A percentile compares a stretch with the other conserved stretches of the same genome.
Evolutionary conservation across 805 yeast species (phyloP).

Genomic region (Candida insectorum): DNA sequence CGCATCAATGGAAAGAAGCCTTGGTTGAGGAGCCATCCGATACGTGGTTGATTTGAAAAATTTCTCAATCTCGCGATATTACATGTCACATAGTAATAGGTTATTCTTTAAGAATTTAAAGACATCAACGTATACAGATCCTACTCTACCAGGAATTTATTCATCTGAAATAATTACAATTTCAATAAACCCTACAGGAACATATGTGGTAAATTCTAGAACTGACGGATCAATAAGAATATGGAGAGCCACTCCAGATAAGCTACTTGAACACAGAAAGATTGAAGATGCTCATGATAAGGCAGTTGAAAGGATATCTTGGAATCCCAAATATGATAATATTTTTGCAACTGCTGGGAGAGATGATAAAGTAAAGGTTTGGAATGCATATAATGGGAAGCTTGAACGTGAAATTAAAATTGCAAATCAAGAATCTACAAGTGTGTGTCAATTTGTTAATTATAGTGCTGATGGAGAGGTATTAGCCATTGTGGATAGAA

Average conservation of each 20-base stretch:
- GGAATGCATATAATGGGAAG: slow-evolving; percentile 40
- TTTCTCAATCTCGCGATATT: background rate
- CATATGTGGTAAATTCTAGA: slow-evolving; percentile 40
- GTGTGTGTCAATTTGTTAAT: slow-evolving; percentile 18
- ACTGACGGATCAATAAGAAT: slow-evolving; percentile 42
- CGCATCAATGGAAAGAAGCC: slow-evolving; percentile 71
- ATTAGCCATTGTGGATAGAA: slow-evolving; percentile 42
- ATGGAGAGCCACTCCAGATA: slow-evolving; percentile 29
- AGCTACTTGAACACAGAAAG: slow-evolving; percentile 32
- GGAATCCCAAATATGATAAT: slow-evolving; percentile 48
- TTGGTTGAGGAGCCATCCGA: slow-evolving; percentile 23
- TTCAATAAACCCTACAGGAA: slow-evolving; percentile 40
- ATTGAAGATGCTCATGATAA: slow-evolving; percentile 40
- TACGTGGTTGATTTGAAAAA: background rate
- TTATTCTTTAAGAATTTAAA: slow-evolving; percentile 20
- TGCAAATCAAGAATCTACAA: slow-evolving; percentile 10
- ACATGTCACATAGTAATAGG: background rate
- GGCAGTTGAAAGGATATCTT: slow-evolving; percentile 39
- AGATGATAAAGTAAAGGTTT: slow-evolving; percentile 44
- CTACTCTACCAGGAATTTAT: slow-evolving; percentile 1
- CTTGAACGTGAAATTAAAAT: slow-evolving; percentile 28
- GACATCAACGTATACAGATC: slow-evolving; percentile 10
- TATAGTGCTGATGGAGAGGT: slow-evolving; percentile 48
- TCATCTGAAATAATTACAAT: slow-evolving; percentile 32
- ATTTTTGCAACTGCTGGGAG: slow-evolving; percentile 48